Base-by-base conservation (phyloP, 345 rosid species). In the Gossypium mustelinum region DNA sequence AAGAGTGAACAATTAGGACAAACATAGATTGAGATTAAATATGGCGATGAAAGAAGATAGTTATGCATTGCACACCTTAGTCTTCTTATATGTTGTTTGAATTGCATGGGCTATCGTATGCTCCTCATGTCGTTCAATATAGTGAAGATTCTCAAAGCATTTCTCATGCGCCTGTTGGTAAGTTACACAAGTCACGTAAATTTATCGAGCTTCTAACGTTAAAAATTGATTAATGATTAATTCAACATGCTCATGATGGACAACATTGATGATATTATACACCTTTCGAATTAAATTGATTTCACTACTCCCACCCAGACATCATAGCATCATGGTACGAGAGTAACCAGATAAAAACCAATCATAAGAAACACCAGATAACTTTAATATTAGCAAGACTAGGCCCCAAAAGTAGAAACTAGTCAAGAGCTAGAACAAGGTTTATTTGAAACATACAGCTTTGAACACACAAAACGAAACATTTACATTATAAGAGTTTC, bases 51-150 rank as follows among this genome's bases (percentile, higher is more conserved):
- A 7, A 22, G 50, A 18, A 54, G 56, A 10, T 48, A 56, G 60
- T 63, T 68, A 44, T 66, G 59, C 77, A 93, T 75, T 66, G 59
- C 77, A 93, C 77, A 95, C 98, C 97, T 95, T 95, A n/a, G 98
- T 95, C 86, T 91, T 93, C 90, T 95, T 91, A 77, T 86, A 93
- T 56, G 84, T 12, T 52, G 97, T 89, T 74, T 89, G 95, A 70
- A 95, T 67, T 39, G 98, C 93, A 67, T 95, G 98, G 5, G 98
- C 97, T 81, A 95, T 91, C n/a, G 99, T 95, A 83, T 95, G 98
- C 67, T 89, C 95, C 80, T 95, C 96, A 11, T 95, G 96, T 25
- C 96, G 89, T 76, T 95, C 99, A 60, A 95, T 70, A 14, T 87
- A 89, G 79, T 95, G 94, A 65, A 95, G 99, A 86, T 94, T 93